Base-by-base conservation (phyloP, 2,329 filamentous ascomycete genomes). In the Thielaviopsis euricoi region DNA sequence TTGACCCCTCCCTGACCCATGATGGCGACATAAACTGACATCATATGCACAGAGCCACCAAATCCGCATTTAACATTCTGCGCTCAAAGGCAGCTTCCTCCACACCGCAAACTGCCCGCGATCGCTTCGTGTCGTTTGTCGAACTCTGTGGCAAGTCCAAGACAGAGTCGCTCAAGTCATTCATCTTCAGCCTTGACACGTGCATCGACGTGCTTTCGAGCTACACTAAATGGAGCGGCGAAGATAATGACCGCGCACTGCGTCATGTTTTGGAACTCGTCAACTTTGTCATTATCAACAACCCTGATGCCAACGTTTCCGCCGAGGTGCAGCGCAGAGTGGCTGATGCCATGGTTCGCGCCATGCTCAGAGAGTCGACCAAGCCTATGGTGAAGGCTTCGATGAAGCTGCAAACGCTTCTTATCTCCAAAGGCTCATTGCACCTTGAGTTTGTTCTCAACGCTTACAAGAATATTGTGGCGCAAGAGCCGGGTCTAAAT, bases 381-480 rank as follows among this genome's bases (percentile, higher is more conserved):
- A 82, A 79, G 62, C 77, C 82, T 10, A 74, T 83, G 55, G 81
- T 82, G 48, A 88, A 88, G 66, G 85, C 85, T 40, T 80, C 83
- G 6, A 77, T 89, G 61, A 82, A 83, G 64, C 78, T 78, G 17
- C 70, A 88, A 43, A 81, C 85, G 53, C 77, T 83, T 64, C 78
- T 89, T 58, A 66, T 89, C 3, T 71, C 74, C 53, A 88, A 86
- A 66, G 71, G 73, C 1, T 72, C 83, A 13, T 69, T 85, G 25
- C 71, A 70, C 64, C 64, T 77, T 58, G 65, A 71, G 58, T 70
- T 79, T 59, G 67, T 81, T 33, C 67, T 70, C 12, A 63, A 64
- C 17, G 71, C 69, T 23, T 81, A 79, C 62, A 64, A 62, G 40
- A 63, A 66, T 22, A 63, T 68, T 9, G 66, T 68, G 53, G 63